Conservation (phyloP, 2,329 filamentous ascomycete genomes). For the Cyclaneusma minus region DNA sequence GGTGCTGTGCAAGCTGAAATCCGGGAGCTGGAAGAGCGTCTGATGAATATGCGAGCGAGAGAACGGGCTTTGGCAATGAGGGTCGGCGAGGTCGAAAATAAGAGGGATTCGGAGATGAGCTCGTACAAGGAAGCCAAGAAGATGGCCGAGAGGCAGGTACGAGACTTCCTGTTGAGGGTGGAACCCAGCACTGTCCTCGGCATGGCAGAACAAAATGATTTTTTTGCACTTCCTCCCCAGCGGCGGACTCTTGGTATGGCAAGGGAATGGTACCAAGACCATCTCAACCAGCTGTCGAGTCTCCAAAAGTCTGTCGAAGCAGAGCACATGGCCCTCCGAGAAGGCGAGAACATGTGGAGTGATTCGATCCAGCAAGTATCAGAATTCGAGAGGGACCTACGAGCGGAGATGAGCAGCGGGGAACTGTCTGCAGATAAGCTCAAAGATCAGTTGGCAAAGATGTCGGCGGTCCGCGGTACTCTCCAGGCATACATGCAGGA, state of each 20-base stretch:
- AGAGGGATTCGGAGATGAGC: slow-evolving; percentile 54
- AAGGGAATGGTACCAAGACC: slow-evolving; percentile 52
- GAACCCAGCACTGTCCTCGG: no score
- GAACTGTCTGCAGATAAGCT: slow-evolving; percentile 24
- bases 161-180: slow-evolving; percentile 40
- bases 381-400: slow-evolving; percentile 48
- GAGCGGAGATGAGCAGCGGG: slow-evolving; percentile 32
- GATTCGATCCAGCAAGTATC: slow-evolving; percentile 41
- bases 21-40: slow-evolving; percentile 43
- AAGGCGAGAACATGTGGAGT: slow-evolving; percentile 53
- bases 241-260: slow-evolving; percentile 57
- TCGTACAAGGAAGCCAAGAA: slow-evolving; percentile 53
- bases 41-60: slow-evolving; percentile 43
- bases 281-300: slow-evolving; percentile 38
- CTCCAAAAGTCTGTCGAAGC: slow-evolving; percentile 39
- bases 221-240: slow-evolving; percentile 44
- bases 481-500: slow-evolving; percentile 36
- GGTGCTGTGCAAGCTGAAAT: slow-evolving; percentile 45
- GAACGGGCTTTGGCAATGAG: slow-evolving; percentile 42
- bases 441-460: slow-evolving; percentile 32
- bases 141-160: slow-evolving; percentile 48
- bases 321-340: slow-evolving; percentile 49
- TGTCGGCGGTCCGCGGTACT: slow-evolving; percentile 37
- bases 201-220: slow-evolving; percentile 24
- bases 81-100: slow-evolving; percentile 47